Evolutionary conservation across 2,329 filamentous ascomycete genomes (phyloP).

Genomic region (Penicillium sp.): DNA sequence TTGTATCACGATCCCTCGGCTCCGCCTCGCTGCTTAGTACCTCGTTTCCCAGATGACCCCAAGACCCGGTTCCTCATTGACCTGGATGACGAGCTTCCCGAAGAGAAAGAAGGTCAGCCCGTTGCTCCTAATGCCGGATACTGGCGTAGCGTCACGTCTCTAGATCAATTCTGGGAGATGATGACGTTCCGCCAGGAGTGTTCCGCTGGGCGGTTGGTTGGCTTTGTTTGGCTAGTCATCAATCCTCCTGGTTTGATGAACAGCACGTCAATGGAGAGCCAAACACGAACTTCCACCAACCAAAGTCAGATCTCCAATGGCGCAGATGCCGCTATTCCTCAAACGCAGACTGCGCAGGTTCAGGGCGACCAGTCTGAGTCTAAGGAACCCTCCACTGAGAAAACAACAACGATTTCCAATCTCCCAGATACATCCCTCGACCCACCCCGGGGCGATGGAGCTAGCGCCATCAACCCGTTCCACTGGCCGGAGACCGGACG

Average conservation of each 20-base stretch:
- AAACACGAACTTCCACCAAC: constrained; percentile 9
- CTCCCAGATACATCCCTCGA: neutral
- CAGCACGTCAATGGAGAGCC: constrained; percentile 34
- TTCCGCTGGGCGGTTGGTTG: constrained; percentile 84
- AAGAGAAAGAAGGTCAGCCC: constrained; percentile 26
- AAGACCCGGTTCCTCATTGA: constrained; percentile 87
- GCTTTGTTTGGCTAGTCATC: constrained; percentile 91
- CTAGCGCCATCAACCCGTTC: constrained; percentile 27
- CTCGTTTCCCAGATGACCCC: constrained; percentile 89
- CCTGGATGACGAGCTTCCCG: constrained; percentile 73
- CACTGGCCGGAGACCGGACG: constrained; percentile 35
- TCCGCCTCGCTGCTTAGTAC: constrained; percentile 78
- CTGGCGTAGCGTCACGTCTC: constrained; percentile 77
- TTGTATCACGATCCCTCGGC: constrained; percentile 65
- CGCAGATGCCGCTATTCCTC: neutral
- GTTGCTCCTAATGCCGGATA: constrained; percentile 54
- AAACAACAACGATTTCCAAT: neutral
- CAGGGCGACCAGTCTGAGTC: constrained; percentile 1
- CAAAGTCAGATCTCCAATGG: neutral
- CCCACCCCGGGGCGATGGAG: neutral
- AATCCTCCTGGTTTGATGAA: constrained; percentile 53
- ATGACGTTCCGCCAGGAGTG: constrained; percentile 97
- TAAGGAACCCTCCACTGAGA: neutral
- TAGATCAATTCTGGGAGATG: constrained; percentile 98
- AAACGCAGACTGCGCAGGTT: neutral